Evolutionary conservation across 2,329 filamentous ascomycete species (phyloP).

Genomic region (Emergomyces orientalis): DNA sequence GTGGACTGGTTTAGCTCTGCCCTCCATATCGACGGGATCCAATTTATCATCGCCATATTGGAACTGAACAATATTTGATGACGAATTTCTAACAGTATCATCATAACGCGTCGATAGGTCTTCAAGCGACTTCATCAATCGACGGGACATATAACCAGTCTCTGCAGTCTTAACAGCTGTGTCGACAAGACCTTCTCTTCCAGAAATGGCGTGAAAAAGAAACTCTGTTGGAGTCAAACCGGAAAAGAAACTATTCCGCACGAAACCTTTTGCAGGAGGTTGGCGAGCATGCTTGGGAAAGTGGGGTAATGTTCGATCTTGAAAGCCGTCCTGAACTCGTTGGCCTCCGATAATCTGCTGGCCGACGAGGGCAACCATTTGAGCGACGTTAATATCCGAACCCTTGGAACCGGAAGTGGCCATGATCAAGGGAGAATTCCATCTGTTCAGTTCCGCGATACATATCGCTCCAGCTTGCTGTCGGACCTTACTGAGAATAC

Average conservation of each 20-base stretch:
- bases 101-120: slow-evolving; percentile 92
- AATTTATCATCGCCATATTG: slow-evolving; percentile 94
- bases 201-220: slow-evolving; percentile 95
- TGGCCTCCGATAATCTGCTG: slow-evolving; percentile 95
- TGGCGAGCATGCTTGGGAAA: slow-evolving; percentile 89
- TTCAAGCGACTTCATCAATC: slow-evolving; percentile 95
- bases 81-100: slow-evolving; percentile 85
- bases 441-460: slow-evolving; percentile 77
- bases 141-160: slow-evolving; percentile 97
- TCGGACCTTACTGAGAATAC: slow-evolving; percentile 84
- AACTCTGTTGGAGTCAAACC: slow-evolving; percentile 87
- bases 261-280: slow-evolving; percentile 93
- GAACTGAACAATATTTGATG: slow-evolving; percentile 84
- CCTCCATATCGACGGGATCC: slow-evolving; percentile 97
- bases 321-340: slow-evolving; percentile 91
- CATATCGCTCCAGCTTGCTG: slow-evolving; percentile 84
- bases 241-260: slow-evolving; percentile 93
- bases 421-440: slow-evolving; percentile 93
- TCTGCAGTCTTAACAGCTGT: slow-evolving; percentile 98
- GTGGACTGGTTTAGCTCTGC: slow-evolving; percentile 80
- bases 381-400: slow-evolving; percentile 94
- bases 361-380: slow-evolving; percentile 96
- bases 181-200: slow-evolving; percentile 96
- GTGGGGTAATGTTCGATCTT: slow-evolving; percentile 87
- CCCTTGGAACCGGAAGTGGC: slow-evolving; percentile 95